These are phyloP conservation scores for Deakozyma indianensis DNA, from an alignment of 805 yeast species.

Conservation along the genomic window DNA sequence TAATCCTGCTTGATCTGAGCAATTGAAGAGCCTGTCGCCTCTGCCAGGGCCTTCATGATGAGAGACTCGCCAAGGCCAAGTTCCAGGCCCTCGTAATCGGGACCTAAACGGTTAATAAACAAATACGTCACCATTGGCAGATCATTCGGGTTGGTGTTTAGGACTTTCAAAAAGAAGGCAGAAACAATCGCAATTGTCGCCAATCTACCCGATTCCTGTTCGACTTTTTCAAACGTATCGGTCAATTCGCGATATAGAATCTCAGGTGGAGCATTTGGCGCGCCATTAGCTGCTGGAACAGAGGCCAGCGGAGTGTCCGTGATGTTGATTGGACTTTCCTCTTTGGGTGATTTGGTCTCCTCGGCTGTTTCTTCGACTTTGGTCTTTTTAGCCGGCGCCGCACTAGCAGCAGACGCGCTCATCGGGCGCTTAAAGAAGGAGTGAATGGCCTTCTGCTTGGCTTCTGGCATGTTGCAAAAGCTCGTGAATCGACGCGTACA, in stretches of 20 bases:
- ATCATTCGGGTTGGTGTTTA: constrained; percentile 37
- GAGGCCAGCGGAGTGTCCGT: no score
- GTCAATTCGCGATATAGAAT: constrained; percentile 32
- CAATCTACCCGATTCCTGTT: constrained; percentile 66
- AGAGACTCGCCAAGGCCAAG: constrained; percentile 87
- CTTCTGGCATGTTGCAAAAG: no score
- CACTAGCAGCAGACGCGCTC: no score
- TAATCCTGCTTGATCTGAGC: constrained; percentile 61
- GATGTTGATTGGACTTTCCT: no score
- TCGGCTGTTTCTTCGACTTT: no score
- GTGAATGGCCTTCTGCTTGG: no score
- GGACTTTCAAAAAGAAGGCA: constrained; percentile 51
- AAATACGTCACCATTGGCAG: constrained; percentile 65
- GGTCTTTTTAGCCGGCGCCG: no score
- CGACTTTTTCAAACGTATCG: constrained; percentile 62
- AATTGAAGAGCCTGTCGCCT: constrained; percentile 71
- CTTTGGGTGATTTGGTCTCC: no score
- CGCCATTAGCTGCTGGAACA: no score
- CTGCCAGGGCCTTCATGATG: constrained; percentile 75
- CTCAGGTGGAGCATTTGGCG: no score
- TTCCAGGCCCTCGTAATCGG: constrained; percentile 91
- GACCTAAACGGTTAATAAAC: constrained; percentile 80
- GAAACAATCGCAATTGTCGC: constrained; percentile 68
- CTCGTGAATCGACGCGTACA: no score
- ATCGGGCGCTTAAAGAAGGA: no score